Base-by-base conservation (phyloP, 306 rosid genomes). In the Rubus idaeus region DNA sequence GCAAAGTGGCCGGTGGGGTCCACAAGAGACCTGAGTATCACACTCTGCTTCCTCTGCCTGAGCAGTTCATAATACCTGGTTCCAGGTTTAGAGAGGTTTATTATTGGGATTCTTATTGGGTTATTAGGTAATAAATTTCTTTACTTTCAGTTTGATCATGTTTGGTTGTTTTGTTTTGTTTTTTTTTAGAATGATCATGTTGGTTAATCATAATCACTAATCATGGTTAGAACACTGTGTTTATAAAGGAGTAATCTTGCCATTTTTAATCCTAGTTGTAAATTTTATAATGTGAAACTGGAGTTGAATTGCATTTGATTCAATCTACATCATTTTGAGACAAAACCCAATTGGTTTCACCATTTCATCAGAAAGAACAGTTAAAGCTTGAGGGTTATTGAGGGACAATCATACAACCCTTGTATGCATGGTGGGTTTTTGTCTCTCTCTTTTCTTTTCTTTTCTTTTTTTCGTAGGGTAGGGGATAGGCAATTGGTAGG, bases 51-150 rank as follows among this genome's bases (percentile, higher is more conserved):
- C 97, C 99, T 70, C 85, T 95, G 53, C 86, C 88, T 0, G 44
- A 21, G 72, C 75, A 82, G 6, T 50, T 68, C 37, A 68, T 92
- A 3, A 78, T 95, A 88, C 97, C 97, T 0, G 99, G 99, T 5
- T 91, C 97, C 0, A 79, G 97, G 26, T 95, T 95, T 71, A 87
- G 88, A 17, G 99, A 95, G 87, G 86, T 89, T 66, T 95, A 95
- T 78, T 95, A 95, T 44, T 95, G 99, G 99, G 97, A 95, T 85
- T 90, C 99, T 14, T 95, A 92, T 69, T 95, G 99, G 99, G 87
- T 89, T 0, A 90, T 92, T 49, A 88, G 97, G 99, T 90, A 68
- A 50, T 65, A 75, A 78, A 37, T 42, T 18, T 40, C 16, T 76
- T 4, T 45, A 11, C 1, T 3, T 11, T 57, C 23, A 45, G 9